Evolutionary conservation across 2,329 filamentous ascomycete species (phyloP).

Genomic region (Seiridium unicorne): DNA sequence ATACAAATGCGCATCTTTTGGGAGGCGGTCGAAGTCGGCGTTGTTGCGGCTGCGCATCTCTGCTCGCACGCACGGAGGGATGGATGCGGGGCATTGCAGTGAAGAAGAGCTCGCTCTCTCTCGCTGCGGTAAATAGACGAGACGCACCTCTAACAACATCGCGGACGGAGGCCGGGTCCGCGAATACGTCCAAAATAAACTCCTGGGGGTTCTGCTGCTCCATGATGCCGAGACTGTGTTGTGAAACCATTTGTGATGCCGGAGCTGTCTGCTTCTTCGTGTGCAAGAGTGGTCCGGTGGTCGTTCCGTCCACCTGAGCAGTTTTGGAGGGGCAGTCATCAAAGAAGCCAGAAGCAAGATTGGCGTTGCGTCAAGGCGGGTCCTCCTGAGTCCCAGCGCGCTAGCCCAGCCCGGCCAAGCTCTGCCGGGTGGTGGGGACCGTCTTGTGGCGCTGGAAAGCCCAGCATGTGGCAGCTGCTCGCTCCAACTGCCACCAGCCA

Average conservation of each 20-base stretch:
- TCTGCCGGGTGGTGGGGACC: no score
- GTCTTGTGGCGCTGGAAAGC: no score
- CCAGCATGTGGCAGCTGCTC: no score
- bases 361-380: slow-evolving; percentile 10
- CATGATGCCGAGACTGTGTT: slow-evolving; percentile 31
- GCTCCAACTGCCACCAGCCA: no score
- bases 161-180: slow-evolving; percentile 83
- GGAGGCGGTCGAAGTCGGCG: not conserved
- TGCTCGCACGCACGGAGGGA: not conserved
- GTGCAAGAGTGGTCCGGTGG: not conserved
- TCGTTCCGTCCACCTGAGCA: not conserved
- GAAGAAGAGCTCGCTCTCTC: no score
- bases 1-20: not conserved
- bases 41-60: not conserved
- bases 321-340: slow-evolving; percentile 6
- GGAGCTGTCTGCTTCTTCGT: not conserved
- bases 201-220: slow-evolving; percentile 66
- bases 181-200: slow-evolving; percentile 91
- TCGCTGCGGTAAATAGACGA: slow-evolving; percentile 6
- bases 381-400: not conserved
- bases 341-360: slow-evolving; percentile 5
- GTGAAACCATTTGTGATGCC: not conserved
- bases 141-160: slow-evolving; percentile 85
- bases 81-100: not conserved
- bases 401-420: no score